phyloP scores from a whole-genome alignment of 768 basidiomycete species.

The Xerocomellus dryophilus region DNA sequence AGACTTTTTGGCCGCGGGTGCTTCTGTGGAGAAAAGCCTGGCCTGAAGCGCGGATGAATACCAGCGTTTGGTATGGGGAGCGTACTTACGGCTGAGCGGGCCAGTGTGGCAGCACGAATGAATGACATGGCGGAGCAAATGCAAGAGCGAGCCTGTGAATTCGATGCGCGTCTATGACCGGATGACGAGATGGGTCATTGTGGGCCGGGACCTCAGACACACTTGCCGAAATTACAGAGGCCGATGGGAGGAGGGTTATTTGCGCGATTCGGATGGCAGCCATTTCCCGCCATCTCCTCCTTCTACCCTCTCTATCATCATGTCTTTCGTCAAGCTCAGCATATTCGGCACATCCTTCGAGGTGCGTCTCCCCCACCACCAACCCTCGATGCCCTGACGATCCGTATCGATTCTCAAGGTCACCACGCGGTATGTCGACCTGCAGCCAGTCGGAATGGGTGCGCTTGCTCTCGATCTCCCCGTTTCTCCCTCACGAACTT shows the following conservation, averaged over 20 bases:
- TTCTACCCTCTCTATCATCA: conserved; percentile 27
- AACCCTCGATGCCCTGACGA: conserved; percentile 17
- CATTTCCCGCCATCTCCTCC: conserved; percentile 18
- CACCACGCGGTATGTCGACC: conserved; percentile 97
- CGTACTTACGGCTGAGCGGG: conserved; percentile 47
- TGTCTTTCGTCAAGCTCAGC: conserved; percentile 97
- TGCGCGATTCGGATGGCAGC: conserved; percentile 14
- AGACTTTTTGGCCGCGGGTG: conserved; percentile 44
- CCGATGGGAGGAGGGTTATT: conserved; percentile 17
- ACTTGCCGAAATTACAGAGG: conserved; percentile 8
- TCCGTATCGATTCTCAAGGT: conserved; percentile 52
- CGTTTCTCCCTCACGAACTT: conserved; percentile 17
- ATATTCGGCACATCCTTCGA: conserved; percentile 99
- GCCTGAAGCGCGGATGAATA: conserved; percentile 23
- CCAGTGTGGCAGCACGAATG: conserved; percentile 36
- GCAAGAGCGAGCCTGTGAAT: too few species aligned
- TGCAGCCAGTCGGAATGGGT: conserved; percentile 99
- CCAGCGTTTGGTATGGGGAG: not conserved
- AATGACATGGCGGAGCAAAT: conserved; percentile 39
- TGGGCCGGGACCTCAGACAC: conserved; percentile 23
- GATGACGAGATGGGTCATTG: not conserved
- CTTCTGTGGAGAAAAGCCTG: conserved; percentile 48
- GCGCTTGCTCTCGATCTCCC: conserved; percentile 30
- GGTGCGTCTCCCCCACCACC: conserved; percentile 41
- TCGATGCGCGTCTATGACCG: too few species aligned